A percentile compares a stretch with the other conserved stretches of the same genome.
Conservation (phyloP, 2,329 filamentous ascomycete species). For the Aotearoamyces nothofagi region DNA sequence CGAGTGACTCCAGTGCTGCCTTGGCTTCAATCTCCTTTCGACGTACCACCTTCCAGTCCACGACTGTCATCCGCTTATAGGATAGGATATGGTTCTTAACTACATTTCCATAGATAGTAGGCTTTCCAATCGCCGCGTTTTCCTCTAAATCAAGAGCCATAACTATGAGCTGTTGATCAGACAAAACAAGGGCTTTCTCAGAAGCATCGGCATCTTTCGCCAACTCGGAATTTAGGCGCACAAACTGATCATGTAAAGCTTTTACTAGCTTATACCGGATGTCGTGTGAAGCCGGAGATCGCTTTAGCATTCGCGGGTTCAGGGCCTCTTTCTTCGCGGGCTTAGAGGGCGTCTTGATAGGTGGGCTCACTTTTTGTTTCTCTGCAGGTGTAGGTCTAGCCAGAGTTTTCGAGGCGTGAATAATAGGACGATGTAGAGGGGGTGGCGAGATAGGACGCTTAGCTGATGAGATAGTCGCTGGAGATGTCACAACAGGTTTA, state of each 20-base stretch:
- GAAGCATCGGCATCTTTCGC: slow-evolving; percentile 32
- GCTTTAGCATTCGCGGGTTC: slow-evolving; percentile 50
- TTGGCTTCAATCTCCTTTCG: slow-evolving; percentile 25
- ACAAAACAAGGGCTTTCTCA: slow-evolving; percentile 39
- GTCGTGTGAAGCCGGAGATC: slow-evolving; percentile 40
- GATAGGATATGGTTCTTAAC: slow-evolving; percentile 68
- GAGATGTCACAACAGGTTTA: background rate
- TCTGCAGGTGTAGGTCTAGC: slow-evolving; percentile 4
- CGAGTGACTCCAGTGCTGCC: slow-evolving; percentile 18
- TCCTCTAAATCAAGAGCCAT: slow-evolving; percentile 68
- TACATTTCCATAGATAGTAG: slow-evolving; percentile 63
- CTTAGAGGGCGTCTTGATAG: slow-evolving; percentile 5
- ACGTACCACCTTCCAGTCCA: slow-evolving; percentile 56
- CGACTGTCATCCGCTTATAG: slow-evolving; percentile 58
- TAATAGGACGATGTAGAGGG: slow-evolving; percentile 11
- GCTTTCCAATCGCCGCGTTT: slow-evolving; percentile 48
- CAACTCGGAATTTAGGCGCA: slow-evolving; percentile 50
- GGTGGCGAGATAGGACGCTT: slow-evolving; percentile 14
- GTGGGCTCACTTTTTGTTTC: slow-evolving; percentile 2
- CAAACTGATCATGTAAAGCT: slow-evolving; percentile 48
- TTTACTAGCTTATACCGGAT: slow-evolving; percentile 42
- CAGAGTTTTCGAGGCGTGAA: slow-evolving; percentile 7
- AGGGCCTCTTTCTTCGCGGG: slow-evolving; percentile 33
- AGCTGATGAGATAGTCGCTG: slow-evolving; percentile 2
- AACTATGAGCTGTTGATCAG: slow-evolving; percentile 51